Conservation (phyloP, 2,329 filamentous ascomycete genomes). For the Balansia obtecta region DNA sequence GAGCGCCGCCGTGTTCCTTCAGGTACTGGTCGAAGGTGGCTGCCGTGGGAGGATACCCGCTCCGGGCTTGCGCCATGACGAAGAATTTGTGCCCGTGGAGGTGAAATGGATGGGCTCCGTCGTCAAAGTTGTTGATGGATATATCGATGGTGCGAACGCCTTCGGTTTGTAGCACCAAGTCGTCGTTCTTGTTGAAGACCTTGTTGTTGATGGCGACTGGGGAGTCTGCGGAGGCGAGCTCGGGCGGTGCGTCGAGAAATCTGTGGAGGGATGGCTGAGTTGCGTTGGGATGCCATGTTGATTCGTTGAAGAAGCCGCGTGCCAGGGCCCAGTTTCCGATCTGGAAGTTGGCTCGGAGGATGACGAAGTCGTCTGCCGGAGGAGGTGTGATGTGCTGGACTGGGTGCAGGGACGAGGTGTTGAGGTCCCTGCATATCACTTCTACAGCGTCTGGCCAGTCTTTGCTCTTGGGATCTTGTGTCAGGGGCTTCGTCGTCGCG, state of each 20-base stretch:
- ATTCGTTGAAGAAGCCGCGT: constrained; percentile 42
- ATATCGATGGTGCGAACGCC: constrained; percentile 42
- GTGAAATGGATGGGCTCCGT: constrained; percentile 34
- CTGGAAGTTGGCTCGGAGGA: constrained; percentile 40
- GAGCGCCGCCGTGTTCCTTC: constrained; percentile 9
- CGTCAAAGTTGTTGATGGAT: constrained; percentile 47
- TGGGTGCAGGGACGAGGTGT: constrained; percentile 33
- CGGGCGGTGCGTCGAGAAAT: constrained; percentile 16
- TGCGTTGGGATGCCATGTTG: constrained; percentile 30
- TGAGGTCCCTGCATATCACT: constrained; percentile 39
- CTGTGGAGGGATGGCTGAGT: constrained; percentile 24
- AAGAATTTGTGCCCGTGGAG: constrained; percentile 50
- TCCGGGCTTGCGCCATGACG: constrained; percentile 21
- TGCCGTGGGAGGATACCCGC: constrained; percentile 22
- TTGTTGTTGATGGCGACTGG: constrained; percentile 17
- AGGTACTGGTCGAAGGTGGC: constrained; percentile 15
- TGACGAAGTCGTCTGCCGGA: constrained; percentile 26
- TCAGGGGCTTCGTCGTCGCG: rapidly evolving
- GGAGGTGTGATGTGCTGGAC: constrained; percentile 23
- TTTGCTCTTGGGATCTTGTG: constrained; percentile 22
- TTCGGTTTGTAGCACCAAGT: constrained; percentile 35
- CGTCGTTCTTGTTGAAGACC: constrained; percentile 15
- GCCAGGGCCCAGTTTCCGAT: constrained; percentile 40
- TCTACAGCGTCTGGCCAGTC: constrained; percentile 37
- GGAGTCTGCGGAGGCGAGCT: constrained; percentile 4